These are phyloP conservation scores for Pontederia paniculata DNA, from an alignment of 176 grass and related monocot genomes.

Conservation along the genomic window DNA sequence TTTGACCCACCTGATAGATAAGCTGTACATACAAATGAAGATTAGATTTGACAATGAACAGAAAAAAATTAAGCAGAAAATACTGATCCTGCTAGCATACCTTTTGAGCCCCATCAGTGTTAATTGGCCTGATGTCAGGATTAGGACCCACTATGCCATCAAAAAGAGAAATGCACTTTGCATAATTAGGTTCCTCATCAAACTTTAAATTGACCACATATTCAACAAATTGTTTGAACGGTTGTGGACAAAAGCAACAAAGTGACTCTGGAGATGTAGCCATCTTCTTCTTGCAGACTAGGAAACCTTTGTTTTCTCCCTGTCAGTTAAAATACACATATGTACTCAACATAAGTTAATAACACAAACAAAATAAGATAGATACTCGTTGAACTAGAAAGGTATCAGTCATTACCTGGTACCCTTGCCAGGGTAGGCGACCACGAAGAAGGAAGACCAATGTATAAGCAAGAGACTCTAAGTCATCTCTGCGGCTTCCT, in stretches of 20 bases:
- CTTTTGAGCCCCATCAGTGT: constrained; percentile 99
- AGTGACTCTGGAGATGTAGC: constrained; percentile 83
- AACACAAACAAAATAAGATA: background rate
- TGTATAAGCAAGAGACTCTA: constrained; percentile 98
- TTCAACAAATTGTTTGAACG: constrained; percentile 87
- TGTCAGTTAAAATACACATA: constrained; percentile 17
- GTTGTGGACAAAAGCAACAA: constrained; percentile 68
- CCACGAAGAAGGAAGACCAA: constrained; percentile 90
- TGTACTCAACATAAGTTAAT: background rate
- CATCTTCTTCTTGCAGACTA: constrained; percentile 99
- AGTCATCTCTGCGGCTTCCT: constrained; percentile 94
- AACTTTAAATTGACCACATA: constrained; percentile 99
- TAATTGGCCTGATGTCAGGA: constrained; percentile 93
- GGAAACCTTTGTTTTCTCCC: constrained; percentile 98
- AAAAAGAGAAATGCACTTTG: constrained; percentile 87
- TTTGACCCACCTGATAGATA: constrained; percentile 90
- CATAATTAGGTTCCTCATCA: constrained; percentile 97
- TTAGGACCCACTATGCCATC: constrained; percentile 86
- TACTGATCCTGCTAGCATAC: constrained; percentile 29
- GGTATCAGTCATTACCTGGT: constrained; percentile 44
- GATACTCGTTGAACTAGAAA: background rate
- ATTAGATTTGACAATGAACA: constrained; percentile 31
- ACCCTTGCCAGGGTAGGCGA: constrained; percentile 97
- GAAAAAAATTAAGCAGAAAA: constrained; percentile 3
- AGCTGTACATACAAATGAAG: constrained; percentile 55